These are phyloP conservation scores for Colletotrichum tropicale DNA, from an alignment of 2,329 filamentous ascomycete genomes.

Conservation along the genomic window DNA sequence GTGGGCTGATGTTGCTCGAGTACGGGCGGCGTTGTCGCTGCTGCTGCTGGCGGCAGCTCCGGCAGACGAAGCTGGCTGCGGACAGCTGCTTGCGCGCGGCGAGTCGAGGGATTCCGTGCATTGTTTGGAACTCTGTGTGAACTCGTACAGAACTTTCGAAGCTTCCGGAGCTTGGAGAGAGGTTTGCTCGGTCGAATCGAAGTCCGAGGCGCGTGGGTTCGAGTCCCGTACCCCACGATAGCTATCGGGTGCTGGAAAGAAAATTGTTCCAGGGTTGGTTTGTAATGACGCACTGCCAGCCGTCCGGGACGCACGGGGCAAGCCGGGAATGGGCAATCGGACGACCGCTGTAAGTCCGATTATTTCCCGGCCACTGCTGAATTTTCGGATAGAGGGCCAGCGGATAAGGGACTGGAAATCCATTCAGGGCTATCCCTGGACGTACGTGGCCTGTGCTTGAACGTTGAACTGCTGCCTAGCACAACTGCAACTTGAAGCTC, in stretches of 20 bases:
- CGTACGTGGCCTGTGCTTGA: neutral
- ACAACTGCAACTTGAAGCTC: neutral
- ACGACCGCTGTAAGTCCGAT: neutral
- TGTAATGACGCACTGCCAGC: slow-evolving; percentile 10
- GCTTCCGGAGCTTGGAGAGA: neutral
- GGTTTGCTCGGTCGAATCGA: neutral
- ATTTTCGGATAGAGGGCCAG: neutral
- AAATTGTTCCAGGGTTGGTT: slow-evolving; percentile 12
- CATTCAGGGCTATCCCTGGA: neutral
- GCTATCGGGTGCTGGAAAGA: neutral
- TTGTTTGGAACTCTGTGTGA: neutral
- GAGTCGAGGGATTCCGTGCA: slow-evolving; percentile 2
- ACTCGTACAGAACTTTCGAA: neutral
- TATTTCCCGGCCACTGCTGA: neutral
- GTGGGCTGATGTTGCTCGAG: slow-evolving; percentile 35
- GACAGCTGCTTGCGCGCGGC: slow-evolving; percentile 3
- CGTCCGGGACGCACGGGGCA: neutral
- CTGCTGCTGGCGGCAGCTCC: slow-evolving; percentile 33
- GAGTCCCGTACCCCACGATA: neutral
- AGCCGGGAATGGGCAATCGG: neutral
- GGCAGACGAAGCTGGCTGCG: slow-evolving; percentile 26
- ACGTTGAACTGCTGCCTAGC: neutral
- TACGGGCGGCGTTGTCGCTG: slow-evolving; percentile 28
- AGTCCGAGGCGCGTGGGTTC: neutral
- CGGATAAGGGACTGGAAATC: neutral